Percentiles rank a stretch among this genome's conserved stretches.
phyloP scores from a whole-genome alignment of 306 rosid species.

The Luffa acutangula region DNA sequence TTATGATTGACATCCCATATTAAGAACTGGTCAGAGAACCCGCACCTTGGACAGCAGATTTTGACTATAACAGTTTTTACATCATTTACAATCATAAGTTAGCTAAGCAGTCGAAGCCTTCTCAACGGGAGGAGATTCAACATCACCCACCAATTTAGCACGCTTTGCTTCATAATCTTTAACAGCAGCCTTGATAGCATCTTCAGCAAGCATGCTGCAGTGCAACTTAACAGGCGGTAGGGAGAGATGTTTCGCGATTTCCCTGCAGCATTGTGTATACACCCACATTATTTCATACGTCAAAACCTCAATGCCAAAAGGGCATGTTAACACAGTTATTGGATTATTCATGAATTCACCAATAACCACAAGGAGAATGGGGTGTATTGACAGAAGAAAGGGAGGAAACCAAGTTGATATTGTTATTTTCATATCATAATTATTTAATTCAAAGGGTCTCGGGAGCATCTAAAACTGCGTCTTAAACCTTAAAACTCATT shows the following conservation, averaged over 20 bases:
- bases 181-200: slow-evolving; percentile 96
- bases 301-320: not conserved
- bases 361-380: not conserved
- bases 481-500: not conserved
- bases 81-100: slow-evolving; percentile 4
- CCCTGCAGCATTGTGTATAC: slow-evolving; percentile 29
- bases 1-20: not conserved
- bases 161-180: slow-evolving; percentile 75
- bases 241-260: slow-evolving; percentile 90
- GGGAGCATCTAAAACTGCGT: not conserved
- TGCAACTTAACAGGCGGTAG: slow-evolving; percentile 98
- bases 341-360: not conserved
- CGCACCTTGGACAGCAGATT: not conserved
- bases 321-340: too few relatives aligned
- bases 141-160: slow-evolving; percentile 11
- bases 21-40: not conserved
- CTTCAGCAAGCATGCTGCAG: slow-evolving; percentile 99
- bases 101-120: slow-evolving; percentile 13
- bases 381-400: not conserved
- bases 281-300: not conserved
- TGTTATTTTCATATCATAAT: not conserved
- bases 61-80: not conserved
- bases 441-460: not conserved
- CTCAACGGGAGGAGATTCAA: slow-evolving; percentile 23
- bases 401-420: not conserved